phyloP scores from a whole-genome alignment of 352 stramenopile genomes.

The Phytophthora citricola region DNA sequence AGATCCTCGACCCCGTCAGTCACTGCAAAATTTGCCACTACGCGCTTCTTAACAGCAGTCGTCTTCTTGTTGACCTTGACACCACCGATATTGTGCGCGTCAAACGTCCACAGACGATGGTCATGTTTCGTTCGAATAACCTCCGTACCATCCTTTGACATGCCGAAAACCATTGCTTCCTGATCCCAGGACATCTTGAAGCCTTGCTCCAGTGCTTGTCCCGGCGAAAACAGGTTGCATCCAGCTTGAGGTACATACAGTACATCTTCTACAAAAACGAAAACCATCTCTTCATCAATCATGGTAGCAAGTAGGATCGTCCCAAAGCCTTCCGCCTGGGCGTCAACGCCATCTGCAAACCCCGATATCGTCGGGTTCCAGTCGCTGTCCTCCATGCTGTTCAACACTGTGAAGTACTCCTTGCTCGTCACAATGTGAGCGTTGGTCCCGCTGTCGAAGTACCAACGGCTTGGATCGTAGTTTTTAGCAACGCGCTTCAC shows the following conservation, averaged over 20 bases:
- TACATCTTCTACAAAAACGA: slow-evolving; percentile 12
- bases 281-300: slow-evolving; percentile 25
- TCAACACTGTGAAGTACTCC: slow-evolving; percentile 20
- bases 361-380: slow-evolving; percentile 15
- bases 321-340: slow-evolving; percentile 19
- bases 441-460: slow-evolving; percentile 24
- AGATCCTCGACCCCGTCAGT: slow-evolving; percentile 14
- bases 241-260: slow-evolving; percentile 17
- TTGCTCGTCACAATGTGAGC: slow-evolving; percentile 21
- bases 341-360: slow-evolving; percentile 9
- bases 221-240: slow-evolving; percentile 23
- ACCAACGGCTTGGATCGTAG: slow-evolving; percentile 12
- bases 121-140: slow-evolving; percentile 4
- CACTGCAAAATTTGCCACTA: slow-evolving; percentile 15
- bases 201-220: slow-evolving; percentile 13
- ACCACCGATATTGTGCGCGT: slow-evolving; percentile 12
- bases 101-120: slow-evolving; percentile 18
- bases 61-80: background rate
- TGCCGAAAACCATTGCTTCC: slow-evolving; percentile 8
- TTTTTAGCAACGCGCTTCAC: slow-evolving; percentile 2
- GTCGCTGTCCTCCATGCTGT: slow-evolving; percentile 22
- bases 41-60: slow-evolving; percentile 7
- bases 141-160: slow-evolving; percentile 14
- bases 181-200: slow-evolving; percentile 23
- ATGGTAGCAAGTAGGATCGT: slow-evolving; percentile 11